These are phyloP conservation scores for Antitrichia curtipendula DNA, from an alignment of 225 moss, liverwort and hornwort species.

Conservation along the genomic window DNA sequence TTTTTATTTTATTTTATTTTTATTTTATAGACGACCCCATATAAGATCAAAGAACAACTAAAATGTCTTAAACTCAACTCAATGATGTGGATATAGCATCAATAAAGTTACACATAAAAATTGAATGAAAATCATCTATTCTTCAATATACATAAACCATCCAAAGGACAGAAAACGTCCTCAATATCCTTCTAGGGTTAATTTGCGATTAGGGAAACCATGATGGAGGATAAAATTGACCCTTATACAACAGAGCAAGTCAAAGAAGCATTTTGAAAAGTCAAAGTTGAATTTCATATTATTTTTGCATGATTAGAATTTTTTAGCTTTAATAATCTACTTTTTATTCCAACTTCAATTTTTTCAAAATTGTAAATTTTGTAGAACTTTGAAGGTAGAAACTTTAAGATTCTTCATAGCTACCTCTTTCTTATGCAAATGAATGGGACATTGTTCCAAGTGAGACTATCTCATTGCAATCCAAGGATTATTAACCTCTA, in stretches of 20 bases:
- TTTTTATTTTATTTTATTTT: too few species aligned
- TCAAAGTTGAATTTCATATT: background rate
- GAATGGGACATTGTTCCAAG: fast-evolving
- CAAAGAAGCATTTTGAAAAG: background rate
- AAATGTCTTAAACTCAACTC: background rate
- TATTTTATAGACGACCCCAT: background rate
- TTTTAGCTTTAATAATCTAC: background rate
- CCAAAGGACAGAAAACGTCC: fast-evolving
- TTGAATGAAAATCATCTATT: background rate
- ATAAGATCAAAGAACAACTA: background rate
- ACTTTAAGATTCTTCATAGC: background rate
- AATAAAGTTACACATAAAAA: background rate
- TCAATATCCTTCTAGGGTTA: background rate
- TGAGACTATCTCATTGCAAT: fast-evolving
- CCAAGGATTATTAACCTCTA: background rate
- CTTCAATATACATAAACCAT: fast-evolving
- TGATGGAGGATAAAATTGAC: background rate
- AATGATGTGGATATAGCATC: background rate
- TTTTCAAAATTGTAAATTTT: background rate
- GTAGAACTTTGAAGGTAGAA: background rate
- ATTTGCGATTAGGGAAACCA: background rate
- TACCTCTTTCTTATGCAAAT: fast-evolving
- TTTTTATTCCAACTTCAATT: background rate
- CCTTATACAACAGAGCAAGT: fast-evolving
- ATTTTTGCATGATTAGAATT: too few species aligned